Conservation (phyloP, 169 alveolate genomes). For the Plasmodium billcollinsi region DNA sequence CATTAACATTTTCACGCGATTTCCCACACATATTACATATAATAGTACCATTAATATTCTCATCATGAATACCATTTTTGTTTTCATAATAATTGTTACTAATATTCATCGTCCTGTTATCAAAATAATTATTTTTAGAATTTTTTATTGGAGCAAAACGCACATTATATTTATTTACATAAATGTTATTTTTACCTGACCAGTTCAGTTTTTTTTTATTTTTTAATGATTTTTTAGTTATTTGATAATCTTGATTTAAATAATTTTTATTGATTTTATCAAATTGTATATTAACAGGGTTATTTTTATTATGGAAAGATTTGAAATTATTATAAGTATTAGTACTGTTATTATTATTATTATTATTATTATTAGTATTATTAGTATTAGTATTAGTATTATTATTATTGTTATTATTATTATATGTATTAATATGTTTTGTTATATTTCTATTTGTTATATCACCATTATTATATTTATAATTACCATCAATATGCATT, state of each 20-base stretch:
- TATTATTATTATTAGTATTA: neutral
- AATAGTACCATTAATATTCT: neutral
- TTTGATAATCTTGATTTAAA: conserved; percentile 29
- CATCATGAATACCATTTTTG: neutral
- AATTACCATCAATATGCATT: conserved; percentile 71
- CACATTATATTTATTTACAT: conserved; percentile 17
- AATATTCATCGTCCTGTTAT: conserved; percentile 12
- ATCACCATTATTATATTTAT: conserved; percentile 34
- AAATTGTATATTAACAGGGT: neutral
- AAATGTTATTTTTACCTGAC: conserved; percentile 53
- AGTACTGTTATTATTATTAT: neutral
- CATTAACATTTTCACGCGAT: neutral
- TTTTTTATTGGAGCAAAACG: conserved; percentile 31
- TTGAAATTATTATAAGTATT: neutral
- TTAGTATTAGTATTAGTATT: neutral
- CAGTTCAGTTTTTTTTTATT: conserved; percentile 49
- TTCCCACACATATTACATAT: neutral
- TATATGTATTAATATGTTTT: conserved; percentile 7
- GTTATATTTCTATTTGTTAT: neutral
- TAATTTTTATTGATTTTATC: conserved; percentile 7
- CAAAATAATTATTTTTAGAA: conserved; percentile 26
- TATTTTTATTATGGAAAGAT: neutral
- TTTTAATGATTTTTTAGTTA: conserved; percentile 21
- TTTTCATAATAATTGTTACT: conserved; percentile 12
- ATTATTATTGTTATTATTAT: conserved; percentile 2